Conservation (phyloP, 73 alveolate genomes). For the Symbiodinium pilosum region DNA sequence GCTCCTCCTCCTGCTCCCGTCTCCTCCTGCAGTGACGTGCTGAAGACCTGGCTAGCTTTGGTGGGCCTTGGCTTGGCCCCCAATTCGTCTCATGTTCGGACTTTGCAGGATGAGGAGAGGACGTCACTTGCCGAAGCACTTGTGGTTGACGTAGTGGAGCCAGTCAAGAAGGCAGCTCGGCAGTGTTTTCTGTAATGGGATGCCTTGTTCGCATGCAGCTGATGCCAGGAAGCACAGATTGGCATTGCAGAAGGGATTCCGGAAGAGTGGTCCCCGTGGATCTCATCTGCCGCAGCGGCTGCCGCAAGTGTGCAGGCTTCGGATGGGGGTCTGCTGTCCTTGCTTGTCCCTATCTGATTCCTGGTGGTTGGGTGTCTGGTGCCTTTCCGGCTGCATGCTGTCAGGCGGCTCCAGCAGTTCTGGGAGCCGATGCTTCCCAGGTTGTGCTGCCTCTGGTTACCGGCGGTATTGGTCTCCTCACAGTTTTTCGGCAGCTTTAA, state of each 20-base stretch:
- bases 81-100: not conserved
- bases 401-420: slow-evolving; percentile 15
- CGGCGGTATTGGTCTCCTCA: slow-evolving; percentile 27
- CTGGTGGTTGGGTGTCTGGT: too few relatives aligned
- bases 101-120: not conserved
- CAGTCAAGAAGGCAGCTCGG: not conserved
- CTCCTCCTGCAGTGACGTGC: too few relatives aligned
- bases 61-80: not conserved
- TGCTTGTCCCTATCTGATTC: too few relatives aligned
- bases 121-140: not conserved
- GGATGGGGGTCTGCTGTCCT: too few relatives aligned
- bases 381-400: not conserved
- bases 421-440: slow-evolving; percentile 32
- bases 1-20: too few relatives aligned
- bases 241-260: not conserved
- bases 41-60: too few relatives aligned
- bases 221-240: not conserved
- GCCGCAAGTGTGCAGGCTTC: slow-evolving; percentile 14
- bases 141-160: not conserved
- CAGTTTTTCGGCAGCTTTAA: not conserved
- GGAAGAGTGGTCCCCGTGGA: slow-evolving; percentile 10
- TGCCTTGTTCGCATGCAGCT: too few relatives aligned
- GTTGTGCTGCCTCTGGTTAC: slow-evolving; percentile 40
- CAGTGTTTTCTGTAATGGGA: too few relatives aligned
- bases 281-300: slow-evolving; percentile 2